Evolutionary conservation across 2,329 filamentous ascomycete genomes (phyloP), one percentile per base, ranked within the genome.

Genomic region (Claviceps arundinis): DNA sequence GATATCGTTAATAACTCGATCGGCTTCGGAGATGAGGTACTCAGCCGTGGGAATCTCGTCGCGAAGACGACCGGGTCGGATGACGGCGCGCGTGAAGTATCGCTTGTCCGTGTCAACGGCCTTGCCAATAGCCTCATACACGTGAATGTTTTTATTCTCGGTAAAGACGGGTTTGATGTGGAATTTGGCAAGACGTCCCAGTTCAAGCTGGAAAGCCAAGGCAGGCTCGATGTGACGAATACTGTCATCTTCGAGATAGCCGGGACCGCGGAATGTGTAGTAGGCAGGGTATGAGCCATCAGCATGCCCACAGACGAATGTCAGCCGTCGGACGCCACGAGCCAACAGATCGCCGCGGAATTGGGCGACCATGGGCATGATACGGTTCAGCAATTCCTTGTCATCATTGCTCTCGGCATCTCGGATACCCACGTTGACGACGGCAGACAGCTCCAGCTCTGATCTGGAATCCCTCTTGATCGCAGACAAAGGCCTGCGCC

Each of bases 11-110:
- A 98, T 90, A 61, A 97, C 78, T 57, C 93, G 85, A 65, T 98
- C 91, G 41, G 91, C 90, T 74, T 98, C 93, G 0, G 90, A 96
- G 61, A 95, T 94, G 66, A 98, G 81, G 72, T 98, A 98, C 71
- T 98, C 93, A 1, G 89, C 89, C n/a, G 91, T 97, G 40, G 93
- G 90, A 56, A 98, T 97, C 70, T 97, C 91, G 64, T 98, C 93
- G 60, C 91, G 85, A 52, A 98, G 84, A 65, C 91, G 87, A 48
- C 93, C 93, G 56, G 93, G 89, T 61, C 93, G 84, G 59, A 98
- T 94, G 47, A 96, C 88, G 55, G 91, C 91, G 68, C 93, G 89
- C 49, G 93, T 93, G 69, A 98, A 98, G 80, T 97, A 98, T 60
- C 93, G 86, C 81, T 96, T 96, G 71, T 98, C 93, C 52, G 87